These are phyloP conservation scores for Penicillium nordicum DNA, from an alignment of 2,329 filamentous ascomycete species.

Conservation along the genomic window DNA sequence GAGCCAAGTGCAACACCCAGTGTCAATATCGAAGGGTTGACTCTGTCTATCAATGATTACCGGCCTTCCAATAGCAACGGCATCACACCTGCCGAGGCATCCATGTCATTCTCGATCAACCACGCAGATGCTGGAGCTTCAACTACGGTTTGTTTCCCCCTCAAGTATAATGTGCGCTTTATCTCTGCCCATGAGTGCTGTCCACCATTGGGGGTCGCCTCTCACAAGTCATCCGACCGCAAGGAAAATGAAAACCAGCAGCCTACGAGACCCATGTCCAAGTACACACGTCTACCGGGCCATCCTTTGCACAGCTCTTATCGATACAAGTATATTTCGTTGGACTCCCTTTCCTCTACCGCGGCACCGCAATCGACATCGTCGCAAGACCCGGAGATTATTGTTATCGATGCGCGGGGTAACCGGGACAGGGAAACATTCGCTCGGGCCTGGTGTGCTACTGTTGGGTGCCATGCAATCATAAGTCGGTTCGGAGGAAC, in stretches of 20 bases:
- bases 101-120: conserved; percentile 26
- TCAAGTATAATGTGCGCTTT: conserved; percentile 53
- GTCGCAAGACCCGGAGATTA: conserved; percentile 18
- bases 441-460: conserved; percentile 45
- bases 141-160: conserved; percentile 34
- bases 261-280: conserved; percentile 7
- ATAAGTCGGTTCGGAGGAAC: conserved; percentile 40
- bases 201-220: conserved; percentile 39
- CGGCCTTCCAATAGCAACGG: conserved; percentile 10
- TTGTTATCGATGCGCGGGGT: conserved; percentile 38
- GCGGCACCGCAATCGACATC: conserved; percentile 12
- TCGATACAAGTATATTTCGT: conserved; percentile 30
- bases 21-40: conserved; percentile 25
- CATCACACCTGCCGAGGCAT: conserved; percentile 24
- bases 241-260: neutral
- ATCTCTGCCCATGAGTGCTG: conserved; percentile 54
- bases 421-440: conserved; percentile 38
- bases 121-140: conserved; percentile 9
- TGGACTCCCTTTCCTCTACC: conserved; percentile 24
- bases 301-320: conserved; percentile 40
- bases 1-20: conserved; percentile 9
- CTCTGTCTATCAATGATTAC: conserved; percentile 23
- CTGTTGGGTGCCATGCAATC: conserved; percentile 41
- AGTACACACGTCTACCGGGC: conserved; percentile 34
- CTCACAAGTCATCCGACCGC: conserved; percentile 1